Percentiles rank a stretch among this genome's conserved stretches.
Conservation (phyloP, 768 basidiomycete species). For the Pisolithus albus region DNA sequence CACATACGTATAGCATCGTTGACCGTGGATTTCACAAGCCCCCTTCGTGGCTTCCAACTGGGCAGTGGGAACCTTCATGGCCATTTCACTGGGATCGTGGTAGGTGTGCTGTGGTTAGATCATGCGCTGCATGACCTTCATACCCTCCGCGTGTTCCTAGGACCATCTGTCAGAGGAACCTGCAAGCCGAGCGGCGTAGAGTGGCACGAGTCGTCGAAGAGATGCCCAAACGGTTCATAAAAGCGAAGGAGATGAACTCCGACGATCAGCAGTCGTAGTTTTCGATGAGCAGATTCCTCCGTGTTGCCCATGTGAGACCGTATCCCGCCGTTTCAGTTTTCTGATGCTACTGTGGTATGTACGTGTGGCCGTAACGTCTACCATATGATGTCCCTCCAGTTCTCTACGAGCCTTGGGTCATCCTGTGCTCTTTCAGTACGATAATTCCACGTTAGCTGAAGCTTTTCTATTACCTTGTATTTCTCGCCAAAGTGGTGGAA, state of each 20-base stretch:
- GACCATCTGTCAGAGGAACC: conserved; percentile 56
- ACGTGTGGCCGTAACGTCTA: conserved; percentile 14
- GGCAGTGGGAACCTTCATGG: conserved; percentile 68
- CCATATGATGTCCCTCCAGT: conserved; percentile 69
- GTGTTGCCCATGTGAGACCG: too few species aligned
- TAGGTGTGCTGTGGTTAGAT: conserved; percentile 28
- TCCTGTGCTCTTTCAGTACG: conserved; percentile 31
- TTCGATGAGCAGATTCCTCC: too few species aligned
- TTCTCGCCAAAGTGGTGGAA: conserved; percentile 65
- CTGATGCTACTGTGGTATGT: background rate
- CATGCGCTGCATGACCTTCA: conserved; percentile 4
- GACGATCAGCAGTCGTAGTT: conserved; percentile 4
- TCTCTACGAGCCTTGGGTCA: conserved; percentile 66
- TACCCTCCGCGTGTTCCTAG: conserved; percentile 28
- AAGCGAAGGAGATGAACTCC: conserved; percentile 28
- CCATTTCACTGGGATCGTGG: conserved; percentile 67
- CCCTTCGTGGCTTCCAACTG: conserved; percentile 67
- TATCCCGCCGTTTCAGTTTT: background rate
- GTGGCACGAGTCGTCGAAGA: conserved; percentile 30
- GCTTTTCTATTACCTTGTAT: conserved; percentile 48
- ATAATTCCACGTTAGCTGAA: background rate
- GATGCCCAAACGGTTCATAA: conserved; percentile 44
- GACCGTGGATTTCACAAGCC: conserved; percentile 25
- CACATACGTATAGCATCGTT: conserved; percentile 10
- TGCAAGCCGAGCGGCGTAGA: conserved; percentile 47